Base-by-base conservation (phyloP, 2,329 filamentous ascomycete species). In the Fusarium incarnatum region DNA sequence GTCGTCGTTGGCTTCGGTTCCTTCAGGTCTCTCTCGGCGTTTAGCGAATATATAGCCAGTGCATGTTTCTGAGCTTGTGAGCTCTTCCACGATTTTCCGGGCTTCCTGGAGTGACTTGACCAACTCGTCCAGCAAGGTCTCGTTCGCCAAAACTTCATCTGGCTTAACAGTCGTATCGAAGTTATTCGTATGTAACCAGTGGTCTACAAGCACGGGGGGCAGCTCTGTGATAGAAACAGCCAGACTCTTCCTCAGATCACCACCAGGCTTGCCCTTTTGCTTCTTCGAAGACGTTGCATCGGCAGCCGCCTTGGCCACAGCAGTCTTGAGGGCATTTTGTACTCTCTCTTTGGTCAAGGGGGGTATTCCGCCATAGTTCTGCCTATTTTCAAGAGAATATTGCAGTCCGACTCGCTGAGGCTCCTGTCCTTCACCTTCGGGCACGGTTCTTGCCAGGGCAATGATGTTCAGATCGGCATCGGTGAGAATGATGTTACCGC, bases 401-500 rank as follows among this genome's bases (percentile, higher is more conserved):
- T 88, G 88, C 65, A 94, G 79, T 0, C 95, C 95, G 6, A 93
- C 84, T 44, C 92, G 86, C 56, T 97, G 89, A 44, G 92, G 89
- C 76, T 97, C 94, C 76, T 97, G 91, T n/a, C 92, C 92, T 54
- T 92, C 91, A 4, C 91, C 92, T 73, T 94, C 92, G 7, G 89
- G 84, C 2, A 98, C 95, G 68, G 92, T 91, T 58, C 96, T 89
- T 72, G 96, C 84, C 22, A 99, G 82, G 0, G 92, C 89, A 37
- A 98, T 79, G 58, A 98, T 94, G 68, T 91, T 96, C 55, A 94
- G 83, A 25, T 97, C 91, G 53, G 86, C 87, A 77, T 98, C 94
- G 5, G 96, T 97, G 56, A 99, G 85, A 66, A 99, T 93, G 65
- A 99, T 91, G 78, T 99, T 99, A 47, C 96, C 96, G 55, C 93